phyloP scores from a whole-genome alignment of 495 filamentous ascomycete genomes.

The Daldinia childiae region DNA sequence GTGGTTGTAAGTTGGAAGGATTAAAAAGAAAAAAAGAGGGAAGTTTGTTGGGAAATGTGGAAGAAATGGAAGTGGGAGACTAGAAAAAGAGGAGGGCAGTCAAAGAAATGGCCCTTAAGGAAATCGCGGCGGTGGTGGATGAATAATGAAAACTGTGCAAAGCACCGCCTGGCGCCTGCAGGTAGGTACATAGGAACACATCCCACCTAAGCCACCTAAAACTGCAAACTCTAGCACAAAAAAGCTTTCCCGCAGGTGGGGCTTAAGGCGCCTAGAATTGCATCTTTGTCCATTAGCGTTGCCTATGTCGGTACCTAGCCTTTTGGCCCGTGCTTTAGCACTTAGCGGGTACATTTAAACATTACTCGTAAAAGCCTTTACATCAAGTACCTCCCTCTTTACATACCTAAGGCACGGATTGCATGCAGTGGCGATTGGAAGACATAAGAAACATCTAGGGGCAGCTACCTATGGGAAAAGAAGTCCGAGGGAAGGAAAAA shows the following conservation, averaged over 20 bases:
- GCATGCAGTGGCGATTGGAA: constrained; percentile 1
- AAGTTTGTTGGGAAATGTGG: constrained; percentile 25
- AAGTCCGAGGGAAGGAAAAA: constrained; percentile 11
- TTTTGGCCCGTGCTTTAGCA: background rate
- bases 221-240: constrained; percentile 24
- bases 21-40: constrained; percentile 15
- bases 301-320: background rate
- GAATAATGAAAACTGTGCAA: constrained; percentile 20
- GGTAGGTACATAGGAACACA: constrained; percentile 14
- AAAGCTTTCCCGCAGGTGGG: constrained; percentile 19
- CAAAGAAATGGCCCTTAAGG: constrained; percentile 27
- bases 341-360: background rate
- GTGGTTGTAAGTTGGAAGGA: constrained; percentile 16
- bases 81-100: constrained; percentile 36
- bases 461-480: background rate
- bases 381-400: background rate
- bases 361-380: background rate
- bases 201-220: constrained; percentile 20
- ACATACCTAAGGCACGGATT: background rate
- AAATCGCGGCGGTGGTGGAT: constrained; percentile 27
- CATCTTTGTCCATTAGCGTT: constrained; percentile 16
- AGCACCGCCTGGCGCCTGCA: background rate
- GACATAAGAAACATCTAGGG: background rate
- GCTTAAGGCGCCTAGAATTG: constrained; percentile 20
- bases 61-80: constrained; percentile 19